A percentile compares a stretch with the other conserved stretches of the same genome.
phyloP scores from a whole-genome alignment of 768 basidiomycete genomes.

The Mycena vulgaris region DNA sequence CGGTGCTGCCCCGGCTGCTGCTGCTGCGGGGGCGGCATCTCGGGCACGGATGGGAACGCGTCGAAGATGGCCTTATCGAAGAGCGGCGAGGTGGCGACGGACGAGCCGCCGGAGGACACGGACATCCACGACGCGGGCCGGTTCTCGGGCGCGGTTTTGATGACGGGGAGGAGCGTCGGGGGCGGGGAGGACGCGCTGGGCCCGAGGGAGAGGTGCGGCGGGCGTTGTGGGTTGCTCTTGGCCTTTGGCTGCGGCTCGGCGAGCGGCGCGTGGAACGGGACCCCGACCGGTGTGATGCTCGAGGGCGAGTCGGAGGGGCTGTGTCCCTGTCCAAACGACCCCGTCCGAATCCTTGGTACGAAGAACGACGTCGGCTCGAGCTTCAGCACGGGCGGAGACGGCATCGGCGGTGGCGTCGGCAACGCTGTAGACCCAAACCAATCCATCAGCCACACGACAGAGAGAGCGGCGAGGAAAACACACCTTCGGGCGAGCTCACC shows the following conservation, averaged over 20 bases:
- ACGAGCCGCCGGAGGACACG: slow-evolving; percentile 54
- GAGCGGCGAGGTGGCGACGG: slow-evolving; percentile 56
- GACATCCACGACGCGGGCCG: slow-evolving; percentile 67
- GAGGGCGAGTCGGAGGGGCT: slow-evolving; percentile 6
- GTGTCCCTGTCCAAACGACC: slow-evolving; percentile 36
- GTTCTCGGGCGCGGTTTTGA: slow-evolving; percentile 22
- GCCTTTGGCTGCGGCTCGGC: slow-evolving; percentile 27
- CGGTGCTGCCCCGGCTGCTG: neutral
- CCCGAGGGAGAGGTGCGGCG: slow-evolving; percentile 26
- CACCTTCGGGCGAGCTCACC: slow-evolving; percentile 58
- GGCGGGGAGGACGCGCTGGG: neutral
- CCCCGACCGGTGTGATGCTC: slow-evolving; percentile 24
- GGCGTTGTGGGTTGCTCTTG: slow-evolving; percentile 36
- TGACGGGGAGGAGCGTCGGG: slow-evolving; percentile 24
- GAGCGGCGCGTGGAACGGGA: slow-evolving; percentile 41
- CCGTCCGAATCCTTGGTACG: slow-evolving; percentile 40
- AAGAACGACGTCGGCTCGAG: slow-evolving; percentile 43
- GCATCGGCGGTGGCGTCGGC: slow-evolving; percentile 21
- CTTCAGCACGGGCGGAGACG: slow-evolving; percentile 20
- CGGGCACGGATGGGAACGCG: slow-evolving; percentile 81
- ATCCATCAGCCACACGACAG: neutral
- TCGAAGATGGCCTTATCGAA: slow-evolving; percentile 78
- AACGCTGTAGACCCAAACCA: slow-evolving; percentile 10
- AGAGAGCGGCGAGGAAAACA: slow-evolving; percentile 38
- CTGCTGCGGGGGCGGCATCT: slow-evolving; percentile 54